Evolutionary conservation across 2,329 filamentous ascomycete genomes (phyloP).

Genomic region (Mariannaea sp.): DNA sequence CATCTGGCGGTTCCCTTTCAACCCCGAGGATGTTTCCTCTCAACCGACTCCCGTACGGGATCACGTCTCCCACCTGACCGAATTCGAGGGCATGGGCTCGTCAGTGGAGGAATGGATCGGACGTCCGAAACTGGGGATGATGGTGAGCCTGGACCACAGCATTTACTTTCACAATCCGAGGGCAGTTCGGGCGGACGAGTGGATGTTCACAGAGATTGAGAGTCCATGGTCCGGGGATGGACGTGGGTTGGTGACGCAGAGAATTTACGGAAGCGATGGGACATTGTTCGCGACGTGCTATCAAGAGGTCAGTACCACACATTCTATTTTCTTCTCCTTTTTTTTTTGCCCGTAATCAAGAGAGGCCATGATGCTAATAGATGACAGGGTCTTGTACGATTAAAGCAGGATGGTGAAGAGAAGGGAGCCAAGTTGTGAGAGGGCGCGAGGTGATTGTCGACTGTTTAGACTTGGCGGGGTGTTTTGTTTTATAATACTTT

Average conservation of each 20-base stretch:
- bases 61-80: slow-evolving; percentile 46
- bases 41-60: slow-evolving; percentile 49
- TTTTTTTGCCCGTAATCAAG: not conserved
- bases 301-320: slow-evolving; percentile 65
- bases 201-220: slow-evolving; percentile 81
- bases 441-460: no score
- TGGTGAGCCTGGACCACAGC: slow-evolving; percentile 79
- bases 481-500: no score
- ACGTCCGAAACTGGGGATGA: slow-evolving; percentile 74
- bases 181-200: slow-evolving; percentile 67
- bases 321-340: no score
- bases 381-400: slow-evolving; percentile 54
- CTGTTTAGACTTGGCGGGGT: no score
- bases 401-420: slow-evolving; percentile 50
- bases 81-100: slow-evolving; percentile 48
- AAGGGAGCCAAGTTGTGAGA: slow-evolving; percentile 42
- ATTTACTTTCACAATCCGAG: slow-evolving; percentile 70
- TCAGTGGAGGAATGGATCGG: slow-evolving; percentile 53
- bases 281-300: slow-evolving; percentile 77
- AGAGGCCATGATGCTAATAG: slow-evolving; percentile 25
- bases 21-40: slow-evolving; percentile 58
- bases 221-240: slow-evolving; percentile 81
- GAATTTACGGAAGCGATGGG: slow-evolving; percentile 73
- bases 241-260: slow-evolving; percentile 74
- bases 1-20: slow-evolving; percentile 72